phyloP scores from a whole-genome alignment of 2,329 filamentous ascomycete species.

The Monilinia polystroma region DNA sequence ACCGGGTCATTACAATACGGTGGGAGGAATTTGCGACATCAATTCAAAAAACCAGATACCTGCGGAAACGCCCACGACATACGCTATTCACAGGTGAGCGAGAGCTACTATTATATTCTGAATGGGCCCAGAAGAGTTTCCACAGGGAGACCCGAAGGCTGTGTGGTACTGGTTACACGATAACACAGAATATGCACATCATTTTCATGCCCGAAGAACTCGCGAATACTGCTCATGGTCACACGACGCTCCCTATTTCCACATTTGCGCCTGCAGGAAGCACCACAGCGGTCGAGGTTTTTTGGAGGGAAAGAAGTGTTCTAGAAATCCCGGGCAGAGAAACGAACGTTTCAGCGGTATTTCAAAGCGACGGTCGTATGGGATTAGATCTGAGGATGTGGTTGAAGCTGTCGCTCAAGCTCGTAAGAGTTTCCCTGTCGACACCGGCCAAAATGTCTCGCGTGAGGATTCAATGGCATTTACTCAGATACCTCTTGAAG shows the following conservation, averaged over 20 bases:
- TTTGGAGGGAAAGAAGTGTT: background rate
- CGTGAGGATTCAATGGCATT: background rate
- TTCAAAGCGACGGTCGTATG: background rate
- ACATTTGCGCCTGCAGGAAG: constrained; percentile 15
- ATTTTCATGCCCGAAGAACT: constrained; percentile 2
- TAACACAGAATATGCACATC: background rate
- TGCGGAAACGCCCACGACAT: background rate
- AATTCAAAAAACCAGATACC: background rate
- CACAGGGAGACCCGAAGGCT: background rate
- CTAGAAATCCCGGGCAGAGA: too few species aligned
- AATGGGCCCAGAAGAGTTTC: background rate
- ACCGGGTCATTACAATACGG: background rate
- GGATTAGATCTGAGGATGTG: background rate
- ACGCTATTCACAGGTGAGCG: background rate
- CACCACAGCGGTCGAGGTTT: constrained; percentile 1
- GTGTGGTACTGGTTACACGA: background rate
- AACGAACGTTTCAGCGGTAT: background rate
- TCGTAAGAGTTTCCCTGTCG: background rate
- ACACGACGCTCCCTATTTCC: constrained; percentile 3
- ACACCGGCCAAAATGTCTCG: background rate
- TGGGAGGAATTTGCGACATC: background rate
- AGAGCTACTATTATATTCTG: background rate
- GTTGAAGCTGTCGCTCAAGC: background rate
- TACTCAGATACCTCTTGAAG: background rate
- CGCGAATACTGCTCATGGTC: constrained; percentile 6